A percentile compares a stretch with the other conserved stretches of the same genome.
These are phyloP conservation scores for Metschnikowia matae DNA, from an alignment of 805 yeast species.

Conservation along the genomic window DNA sequence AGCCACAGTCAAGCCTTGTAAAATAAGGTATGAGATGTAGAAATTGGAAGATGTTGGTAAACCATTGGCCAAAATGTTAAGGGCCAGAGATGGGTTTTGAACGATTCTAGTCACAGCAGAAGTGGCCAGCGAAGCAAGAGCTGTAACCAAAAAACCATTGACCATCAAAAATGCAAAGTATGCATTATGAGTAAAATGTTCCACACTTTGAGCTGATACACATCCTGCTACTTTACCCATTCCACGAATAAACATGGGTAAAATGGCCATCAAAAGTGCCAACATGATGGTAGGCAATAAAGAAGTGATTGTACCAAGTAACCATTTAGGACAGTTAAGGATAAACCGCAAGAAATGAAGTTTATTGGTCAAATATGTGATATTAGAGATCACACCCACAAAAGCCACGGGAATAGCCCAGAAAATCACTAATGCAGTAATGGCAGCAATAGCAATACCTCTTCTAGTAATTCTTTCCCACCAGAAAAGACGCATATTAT, in stretches of 20 bases:
- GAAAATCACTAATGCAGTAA: constrained; percentile 51
- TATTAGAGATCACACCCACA: constrained; percentile 69
- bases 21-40: constrained; percentile 60
- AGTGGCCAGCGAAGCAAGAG: constrained; percentile 68
- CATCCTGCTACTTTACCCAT: constrained; percentile 62
- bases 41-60: constrained; percentile 74
- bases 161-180: constrained; percentile 68
- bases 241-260: constrained; percentile 61
- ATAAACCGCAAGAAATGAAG: constrained; percentile 49
- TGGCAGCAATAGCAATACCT: constrained; percentile 48
- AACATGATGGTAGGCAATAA: constrained; percentile 64
- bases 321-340: constrained; percentile 46
- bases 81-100: constrained; percentile 53
- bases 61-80: constrained; percentile 58
- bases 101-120: constrained; percentile 61
- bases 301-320: constrained; percentile 65
- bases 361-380: constrained; percentile 57
- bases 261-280: constrained; percentile 59
- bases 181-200: constrained; percentile 60
- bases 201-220: constrained; percentile 53
- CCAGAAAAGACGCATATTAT: constrained; percentile 73
- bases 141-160: constrained; percentile 68
- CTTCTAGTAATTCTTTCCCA: constrained; percentile 65
- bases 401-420: constrained; percentile 82
- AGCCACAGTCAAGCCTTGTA: constrained; percentile 65